Conservation (phyloP, 2,329 filamentous ascomycete species). For the Orbilia blumenaviensis region DNA sequence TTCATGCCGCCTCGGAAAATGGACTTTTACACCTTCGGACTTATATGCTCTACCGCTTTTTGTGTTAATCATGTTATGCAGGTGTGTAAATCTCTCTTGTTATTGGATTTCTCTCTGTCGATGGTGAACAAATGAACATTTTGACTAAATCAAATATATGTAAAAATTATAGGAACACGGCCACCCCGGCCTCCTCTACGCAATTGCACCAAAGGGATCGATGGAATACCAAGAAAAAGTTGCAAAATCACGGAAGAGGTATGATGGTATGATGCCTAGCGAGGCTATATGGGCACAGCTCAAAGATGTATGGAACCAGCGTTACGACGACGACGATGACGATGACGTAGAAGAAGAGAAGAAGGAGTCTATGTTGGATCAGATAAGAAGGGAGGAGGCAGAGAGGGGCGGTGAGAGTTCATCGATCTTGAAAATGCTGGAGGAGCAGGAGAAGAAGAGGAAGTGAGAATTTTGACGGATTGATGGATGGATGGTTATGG, state of each 20-base stretch:
- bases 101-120: neutral
- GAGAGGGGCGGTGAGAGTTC: slow-evolving; percentile 17
- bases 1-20: slow-evolving; percentile 70
- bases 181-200: slow-evolving; percentile 40
- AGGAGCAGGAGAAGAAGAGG: slow-evolving; percentile 34
- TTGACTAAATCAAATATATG: neutral
- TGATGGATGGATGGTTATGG: neutral
- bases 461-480: neutral
- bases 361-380: slow-evolving; percentile 33
- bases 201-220: slow-evolving; percentile 1
- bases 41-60: slow-evolving; percentile 18
- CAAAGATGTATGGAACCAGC: slow-evolving; percentile 47
- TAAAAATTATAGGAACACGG: slow-evolving; percentile 35
- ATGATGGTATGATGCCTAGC: slow-evolving; percentile 41
- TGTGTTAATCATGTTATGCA: slow-evolving; percentile 28
- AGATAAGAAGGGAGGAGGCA: slow-evolving; percentile 23
- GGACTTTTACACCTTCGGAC: slow-evolving; percentile 61
- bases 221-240: slow-evolving; percentile 17
- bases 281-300: slow-evolving; percentile 37
- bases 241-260: neutral
- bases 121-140: neutral
- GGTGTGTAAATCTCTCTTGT: neutral
- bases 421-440: slow-evolving; percentile 25
- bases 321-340: slow-evolving; percentile 33
- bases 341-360: neutral